phyloP scores from a whole-genome alignment of 2,329 filamentous ascomycete species.

The Emergomyces africanus region DNA sequence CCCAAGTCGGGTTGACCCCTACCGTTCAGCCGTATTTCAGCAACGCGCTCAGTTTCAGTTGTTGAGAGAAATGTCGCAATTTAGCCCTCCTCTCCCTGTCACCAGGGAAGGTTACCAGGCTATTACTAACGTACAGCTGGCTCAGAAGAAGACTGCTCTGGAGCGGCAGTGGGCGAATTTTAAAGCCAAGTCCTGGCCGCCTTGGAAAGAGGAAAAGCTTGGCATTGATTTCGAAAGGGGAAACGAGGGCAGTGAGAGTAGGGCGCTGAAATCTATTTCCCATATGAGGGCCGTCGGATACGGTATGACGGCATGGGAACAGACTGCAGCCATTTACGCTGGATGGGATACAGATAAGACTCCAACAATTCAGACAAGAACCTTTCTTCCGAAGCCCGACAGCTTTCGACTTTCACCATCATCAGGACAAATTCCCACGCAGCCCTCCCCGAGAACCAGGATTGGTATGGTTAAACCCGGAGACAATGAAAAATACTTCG shows the following conservation, averaged over 20 bases:
- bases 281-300: constrained; percentile 51
- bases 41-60: constrained; percentile 46
- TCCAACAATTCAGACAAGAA: constrained; percentile 49
- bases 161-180: constrained; percentile 47
- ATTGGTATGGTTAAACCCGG: not conserved
- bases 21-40: constrained; percentile 36
- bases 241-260: constrained; percentile 43
- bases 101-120: constrained; percentile 46
- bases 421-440: not conserved
- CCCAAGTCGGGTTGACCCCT: constrained; percentile 37
- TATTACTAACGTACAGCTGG: constrained; percentile 43
- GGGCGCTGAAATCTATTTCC: constrained; percentile 41
- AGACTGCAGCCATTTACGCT: constrained; percentile 40
- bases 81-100: constrained; percentile 42
- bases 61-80: constrained; percentile 43
- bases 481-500: constrained; percentile 13
- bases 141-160: constrained; percentile 41
- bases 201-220: constrained; percentile 50
- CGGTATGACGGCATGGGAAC: constrained; percentile 37
- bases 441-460: not conserved
- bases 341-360: constrained; percentile 53
- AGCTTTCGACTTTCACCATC: not conserved
- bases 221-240: constrained; percentile 48
- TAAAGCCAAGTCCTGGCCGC: constrained; percentile 51
- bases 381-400: constrained; percentile 20